Evolutionary conservation across 2,329 filamentous ascomycete species (phyloP).

Genomic region (Periconia digitata): DNA sequence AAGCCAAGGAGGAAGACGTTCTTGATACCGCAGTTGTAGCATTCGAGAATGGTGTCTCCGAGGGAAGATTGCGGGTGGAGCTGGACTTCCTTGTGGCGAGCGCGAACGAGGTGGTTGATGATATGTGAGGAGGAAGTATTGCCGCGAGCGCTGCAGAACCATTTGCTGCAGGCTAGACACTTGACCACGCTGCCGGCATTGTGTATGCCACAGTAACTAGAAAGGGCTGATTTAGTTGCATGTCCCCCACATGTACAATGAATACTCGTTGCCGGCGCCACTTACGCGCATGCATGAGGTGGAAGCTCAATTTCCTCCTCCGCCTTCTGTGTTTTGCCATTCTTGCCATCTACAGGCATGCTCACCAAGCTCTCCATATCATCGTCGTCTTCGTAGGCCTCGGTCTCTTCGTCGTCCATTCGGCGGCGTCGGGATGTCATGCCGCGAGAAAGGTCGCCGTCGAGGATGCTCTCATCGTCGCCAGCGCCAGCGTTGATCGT

Average conservation of each 20-base stretch:
- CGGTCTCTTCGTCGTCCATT: slow-evolving; percentile 80
- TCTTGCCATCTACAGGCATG: slow-evolving; percentile 74
- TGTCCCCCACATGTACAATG: background rate
- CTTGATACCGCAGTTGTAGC: slow-evolving; percentile 99
- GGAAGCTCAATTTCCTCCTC: slow-evolving; percentile 87
- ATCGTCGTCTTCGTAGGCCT: slow-evolving; percentile 81
- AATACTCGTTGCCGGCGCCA: slow-evolving; percentile 5
- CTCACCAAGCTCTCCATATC: slow-evolving; percentile 73
- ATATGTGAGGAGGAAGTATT: slow-evolving; percentile 98
- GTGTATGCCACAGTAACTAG: slow-evolving; percentile 94
- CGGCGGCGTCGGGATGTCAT: slow-evolving; percentile 63
- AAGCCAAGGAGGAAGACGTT: slow-evolving; percentile 98
- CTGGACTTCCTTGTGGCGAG: slow-evolving; percentile 97
- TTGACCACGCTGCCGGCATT: slow-evolving; percentile 94
- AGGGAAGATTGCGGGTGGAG: slow-evolving; percentile 90
- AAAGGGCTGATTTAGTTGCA: background rate
- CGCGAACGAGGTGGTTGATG: slow-evolving; percentile 95
- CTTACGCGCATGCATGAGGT: slow-evolving; percentile 89
- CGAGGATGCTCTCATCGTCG: slow-evolving; percentile 83
- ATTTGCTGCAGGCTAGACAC: slow-evolving; percentile 92
- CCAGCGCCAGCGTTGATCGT: slow-evolving; percentile 87
- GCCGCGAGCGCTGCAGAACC: slow-evolving; percentile 97
- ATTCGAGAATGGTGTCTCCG: slow-evolving; percentile 94
- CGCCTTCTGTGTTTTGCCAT: slow-evolving; percentile 57
- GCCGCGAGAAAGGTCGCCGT: slow-evolving; percentile 61